Base-by-base conservation (phyloP, 768 basidiomycete species). In the Tephrocybe sp. region DNA sequence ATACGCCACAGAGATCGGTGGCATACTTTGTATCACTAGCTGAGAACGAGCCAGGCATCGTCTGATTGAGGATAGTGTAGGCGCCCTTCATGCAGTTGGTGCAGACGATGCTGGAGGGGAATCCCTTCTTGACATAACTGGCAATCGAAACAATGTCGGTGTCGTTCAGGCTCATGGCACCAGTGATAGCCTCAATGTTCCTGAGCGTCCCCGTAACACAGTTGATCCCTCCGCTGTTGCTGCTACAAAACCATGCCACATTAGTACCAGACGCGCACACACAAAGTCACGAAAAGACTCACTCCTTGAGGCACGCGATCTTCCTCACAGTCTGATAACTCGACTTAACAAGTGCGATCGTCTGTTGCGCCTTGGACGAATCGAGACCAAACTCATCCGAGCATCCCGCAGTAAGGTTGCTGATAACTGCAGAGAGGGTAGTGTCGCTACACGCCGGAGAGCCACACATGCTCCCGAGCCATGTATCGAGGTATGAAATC, bases 301-400 rank as follows among this genome's bases (percentile, higher is more conserved):
- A 86, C 84, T 84, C 80, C 47, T 78, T 70, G 60, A 84, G 63
- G 58, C 84, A 86, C 4, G 62, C 70, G 8, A 79, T 60, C 52
- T 78, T 58, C 38, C 83, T 71, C 12, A 67, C 64, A 11, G 74
- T 67, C 6, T 80, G 77, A 58, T 83, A 87, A 18, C 60, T 64
- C 30, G 53, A 44, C 54, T 79, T 67, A 8, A 79, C 73, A 18
- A 66, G 51, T 26, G 57, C 53, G 32, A 66, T 60, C 6, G 62
- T 55, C 16, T 54, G 48, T 12, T 58, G 44, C 9, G 64, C 38
- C 15, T 57, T 60, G 8, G 59, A 22, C 9, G 42, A 18, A 9
- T 28, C 19, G 19, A 58, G 50, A 12, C 52, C 36, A 18, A 79
- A 64, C 38, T 72, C 70, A 25, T 60, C 55, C 13, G 69, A 55